Base-by-base conservation (phyloP, 148 eudicot species). In the Suaeda aralocaspica region DNA sequence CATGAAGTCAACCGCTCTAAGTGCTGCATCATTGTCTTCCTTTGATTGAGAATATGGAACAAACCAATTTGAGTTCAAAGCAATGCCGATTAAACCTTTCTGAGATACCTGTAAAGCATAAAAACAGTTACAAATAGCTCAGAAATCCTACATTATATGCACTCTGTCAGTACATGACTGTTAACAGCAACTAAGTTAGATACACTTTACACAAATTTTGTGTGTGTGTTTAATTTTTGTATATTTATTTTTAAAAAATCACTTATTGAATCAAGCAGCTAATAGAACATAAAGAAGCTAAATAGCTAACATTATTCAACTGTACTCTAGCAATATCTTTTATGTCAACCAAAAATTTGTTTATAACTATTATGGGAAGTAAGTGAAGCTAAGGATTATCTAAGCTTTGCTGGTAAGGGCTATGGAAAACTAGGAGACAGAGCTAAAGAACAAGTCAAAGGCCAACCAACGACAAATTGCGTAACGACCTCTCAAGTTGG, bases 51-150 rank as follows among this genome's bases (percentile, higher is more conserved):
- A 75, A 19, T 18, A 74, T 8, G 89, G 92, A 26, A 75, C 48
- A 66, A 76, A 77, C 89, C 92, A 85, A 39, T 69, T 34, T 46
- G 87, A 29, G 13, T 68, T 70, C 13, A 88, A 44, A 1, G 82
- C 56, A 36, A 88, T 83, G 36, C 92, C 92, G 24, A 88, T 83
- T 34, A 71, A 28, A 3, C 92, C 92, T 59, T 82, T 77, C 46
- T 87, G 91, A 24, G 73, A 70, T 57, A 55, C 74, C 88, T 82
- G 49, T 52, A 45, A 46, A 15, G 21, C 15, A 19, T 52, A 57
- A 50, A 60, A 68, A 31, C 52, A 56, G 13, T 39, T 21, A 42
- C 33, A 30, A 51, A 62, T 18, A 51, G 57, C 50, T 62, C 48
- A 49, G 44, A 51, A 49, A 48, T 60, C 59, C 55, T 60, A 26